phyloP scores from a whole-genome alignment of 2,329 filamentous ascomycete species.

The Fusarium begoniae region DNA sequence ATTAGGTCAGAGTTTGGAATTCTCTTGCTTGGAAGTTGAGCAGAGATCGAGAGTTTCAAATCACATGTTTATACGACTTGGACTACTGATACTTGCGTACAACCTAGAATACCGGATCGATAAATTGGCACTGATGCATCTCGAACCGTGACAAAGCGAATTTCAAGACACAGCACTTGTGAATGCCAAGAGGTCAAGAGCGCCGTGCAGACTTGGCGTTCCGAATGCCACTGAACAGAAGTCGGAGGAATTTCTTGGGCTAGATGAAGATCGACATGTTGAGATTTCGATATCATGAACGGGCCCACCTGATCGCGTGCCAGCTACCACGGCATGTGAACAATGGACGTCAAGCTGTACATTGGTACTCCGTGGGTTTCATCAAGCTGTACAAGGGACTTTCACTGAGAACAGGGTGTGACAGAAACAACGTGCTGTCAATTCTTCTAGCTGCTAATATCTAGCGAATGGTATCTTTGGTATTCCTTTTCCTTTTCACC shows the following conservation, averaged over 20 bases:
- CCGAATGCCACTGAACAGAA: neutral
- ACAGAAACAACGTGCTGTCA: conserved; percentile 34
- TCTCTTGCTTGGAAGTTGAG: neutral
- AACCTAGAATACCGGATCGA: neutral
- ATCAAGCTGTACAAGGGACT: neutral
- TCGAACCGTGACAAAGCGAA: neutral
- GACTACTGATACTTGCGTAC: neutral
- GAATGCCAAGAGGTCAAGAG: conserved; percentile 8
- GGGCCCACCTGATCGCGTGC: neutral
- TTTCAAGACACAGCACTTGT: neutral
- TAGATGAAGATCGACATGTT: conserved; percentile 20
- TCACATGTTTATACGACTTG: neutral
- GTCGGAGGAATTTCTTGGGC: neutral
- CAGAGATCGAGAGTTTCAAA: neutral
- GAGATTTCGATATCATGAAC: neutral
- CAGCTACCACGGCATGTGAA: neutral
- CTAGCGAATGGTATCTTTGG: conserved; percentile 54
- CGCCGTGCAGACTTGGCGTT: conserved; percentile 4
- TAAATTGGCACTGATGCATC: neutral
- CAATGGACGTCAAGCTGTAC: neutral
- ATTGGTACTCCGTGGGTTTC: neutral
- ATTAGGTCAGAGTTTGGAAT: neutral
- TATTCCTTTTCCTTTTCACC: conserved; percentile 39
- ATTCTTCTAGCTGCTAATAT: conserved; percentile 45
- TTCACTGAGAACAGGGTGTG: neutral